Evolutionary conservation across 208 protist species (phyloP).

Genomic region (Leishmania tarentolae): DNA sequence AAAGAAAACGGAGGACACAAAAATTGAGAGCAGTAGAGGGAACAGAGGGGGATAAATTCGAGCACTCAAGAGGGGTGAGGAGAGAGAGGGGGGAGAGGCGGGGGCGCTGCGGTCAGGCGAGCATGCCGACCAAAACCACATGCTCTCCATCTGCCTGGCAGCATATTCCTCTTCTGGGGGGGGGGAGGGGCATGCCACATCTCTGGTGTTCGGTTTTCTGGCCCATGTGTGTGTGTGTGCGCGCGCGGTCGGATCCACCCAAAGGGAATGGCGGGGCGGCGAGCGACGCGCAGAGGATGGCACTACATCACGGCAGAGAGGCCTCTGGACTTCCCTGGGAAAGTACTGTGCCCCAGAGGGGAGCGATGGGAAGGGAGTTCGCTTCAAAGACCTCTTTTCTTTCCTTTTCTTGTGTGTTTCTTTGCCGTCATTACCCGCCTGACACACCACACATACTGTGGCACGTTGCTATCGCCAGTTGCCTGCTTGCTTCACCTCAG

Average conservation of each 20-base stretch:
- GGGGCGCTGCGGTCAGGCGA: background rate
- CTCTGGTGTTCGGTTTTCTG: background rate
- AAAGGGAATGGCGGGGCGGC: background rate
- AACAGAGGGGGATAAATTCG: background rate
- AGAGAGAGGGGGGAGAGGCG: background rate
- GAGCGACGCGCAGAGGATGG: background rate
- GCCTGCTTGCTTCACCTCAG: background rate
- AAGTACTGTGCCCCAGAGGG: background rate
- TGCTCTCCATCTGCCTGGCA: background rate
- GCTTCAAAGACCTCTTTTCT: background rate
- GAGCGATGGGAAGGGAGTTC: background rate
- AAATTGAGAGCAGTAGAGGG: background rate
- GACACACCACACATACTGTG: background rate
- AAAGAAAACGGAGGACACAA: background rate
- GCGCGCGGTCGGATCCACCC: background rate
- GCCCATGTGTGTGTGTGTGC: background rate
- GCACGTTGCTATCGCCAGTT: background rate
- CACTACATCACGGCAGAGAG: background rate
- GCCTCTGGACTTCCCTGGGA: background rate
- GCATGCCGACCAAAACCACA: background rate
- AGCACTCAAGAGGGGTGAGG: background rate
- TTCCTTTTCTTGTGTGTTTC: background rate
- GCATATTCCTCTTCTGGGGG: background rate
- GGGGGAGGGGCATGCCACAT: background rate
- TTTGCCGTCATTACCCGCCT: background rate